Evolutionary conservation across 257 asterid genomes (phyloP).

Genomic region (Solanum ossicruentum): DNA sequence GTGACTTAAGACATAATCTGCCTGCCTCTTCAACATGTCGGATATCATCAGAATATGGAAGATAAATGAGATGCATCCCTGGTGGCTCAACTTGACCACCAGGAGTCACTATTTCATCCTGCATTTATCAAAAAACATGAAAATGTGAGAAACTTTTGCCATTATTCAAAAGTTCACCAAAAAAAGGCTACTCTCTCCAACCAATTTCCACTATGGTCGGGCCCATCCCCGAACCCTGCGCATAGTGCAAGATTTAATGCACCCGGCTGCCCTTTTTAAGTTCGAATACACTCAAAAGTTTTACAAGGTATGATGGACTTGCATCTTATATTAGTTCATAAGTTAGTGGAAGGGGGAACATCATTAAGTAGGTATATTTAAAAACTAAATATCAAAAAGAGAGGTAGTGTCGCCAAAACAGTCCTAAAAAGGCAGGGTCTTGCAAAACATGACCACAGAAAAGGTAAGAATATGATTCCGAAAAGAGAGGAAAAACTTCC

Average conservation of each 20-base stretch:
- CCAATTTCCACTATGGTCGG: background rate
- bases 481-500: background rate
- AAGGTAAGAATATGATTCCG: background rate
- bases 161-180: background rate
- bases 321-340: background rate
- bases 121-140: slow-evolving; percentile 11
- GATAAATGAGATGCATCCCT: slow-evolving; percentile 94
- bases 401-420: background rate
- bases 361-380: background rate
- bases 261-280: background rate
- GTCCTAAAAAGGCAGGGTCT: background rate
- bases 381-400: background rate
- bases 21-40: slow-evolving; percentile 87
- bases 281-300: background rate
- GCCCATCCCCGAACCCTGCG: too few species aligned
- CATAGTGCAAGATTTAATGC: background rate
- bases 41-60: slow-evolving; percentile 92
- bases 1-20: background rate
- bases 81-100: slow-evolving; percentile 98
- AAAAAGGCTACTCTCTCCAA: background rate
- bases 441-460: background rate
- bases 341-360: background rate
- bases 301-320: background rate
- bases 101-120: slow-evolving; percentile 67
- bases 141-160: background rate